Percentiles rank a stretch among this genome's conserved stretches.
These are phyloP conservation scores for Haplosporangium sp. DNA, from an alignment of 371 early-diverging fungal species.

Conservation along the genomic window DNA sequence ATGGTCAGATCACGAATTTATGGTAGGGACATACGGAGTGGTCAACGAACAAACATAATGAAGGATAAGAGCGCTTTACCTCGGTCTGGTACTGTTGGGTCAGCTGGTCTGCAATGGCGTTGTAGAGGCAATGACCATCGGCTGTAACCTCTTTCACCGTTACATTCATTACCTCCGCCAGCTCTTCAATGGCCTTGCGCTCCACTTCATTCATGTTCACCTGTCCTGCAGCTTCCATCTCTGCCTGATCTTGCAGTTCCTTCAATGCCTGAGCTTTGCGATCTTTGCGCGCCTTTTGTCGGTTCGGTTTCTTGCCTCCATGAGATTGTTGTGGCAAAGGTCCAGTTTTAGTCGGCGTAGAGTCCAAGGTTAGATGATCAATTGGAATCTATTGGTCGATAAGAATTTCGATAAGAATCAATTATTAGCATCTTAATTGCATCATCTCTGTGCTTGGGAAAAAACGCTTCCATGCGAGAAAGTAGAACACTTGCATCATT, in stretches of 20 bases:
- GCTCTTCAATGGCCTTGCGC: slow-evolving; percentile 70
- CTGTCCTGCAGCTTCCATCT: slow-evolving; percentile 79
- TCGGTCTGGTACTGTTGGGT: slow-evolving; percentile 60
- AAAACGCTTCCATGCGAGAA: background rate
- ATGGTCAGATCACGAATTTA: no score
- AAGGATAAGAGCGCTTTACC: slow-evolving; percentile 33
- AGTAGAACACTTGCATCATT: slow-evolving; percentile 31
- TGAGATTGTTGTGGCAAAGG: slow-evolving; percentile 14
- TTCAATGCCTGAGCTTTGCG: slow-evolving; percentile 80
- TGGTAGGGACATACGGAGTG: no score
- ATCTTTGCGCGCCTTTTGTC: slow-evolving; percentile 75
- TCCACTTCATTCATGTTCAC: slow-evolving; percentile 83
- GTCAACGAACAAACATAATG: background rate
- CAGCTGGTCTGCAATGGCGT: slow-evolving; percentile 89
- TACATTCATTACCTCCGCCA: slow-evolving; percentile 64
- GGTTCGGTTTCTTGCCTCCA: slow-evolving; percentile 69
- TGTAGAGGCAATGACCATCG: slow-evolving; percentile 92
- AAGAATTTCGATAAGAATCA: background rate
- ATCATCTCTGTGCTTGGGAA: background rate
- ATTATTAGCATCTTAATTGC: background rate
- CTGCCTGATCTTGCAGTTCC: slow-evolving; percentile 81
- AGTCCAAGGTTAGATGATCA: slow-evolving; percentile 55
- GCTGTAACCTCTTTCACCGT: slow-evolving; percentile 67
- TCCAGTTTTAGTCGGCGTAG: slow-evolving; percentile 8
- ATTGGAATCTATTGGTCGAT: slow-evolving; percentile 36